A percentile compares a stretch with the other conserved stretches of the same genome.
Evolutionary conservation across 2,329 filamentous ascomycete species (phyloP).

Genomic region (Exophiala sideris): DNA sequence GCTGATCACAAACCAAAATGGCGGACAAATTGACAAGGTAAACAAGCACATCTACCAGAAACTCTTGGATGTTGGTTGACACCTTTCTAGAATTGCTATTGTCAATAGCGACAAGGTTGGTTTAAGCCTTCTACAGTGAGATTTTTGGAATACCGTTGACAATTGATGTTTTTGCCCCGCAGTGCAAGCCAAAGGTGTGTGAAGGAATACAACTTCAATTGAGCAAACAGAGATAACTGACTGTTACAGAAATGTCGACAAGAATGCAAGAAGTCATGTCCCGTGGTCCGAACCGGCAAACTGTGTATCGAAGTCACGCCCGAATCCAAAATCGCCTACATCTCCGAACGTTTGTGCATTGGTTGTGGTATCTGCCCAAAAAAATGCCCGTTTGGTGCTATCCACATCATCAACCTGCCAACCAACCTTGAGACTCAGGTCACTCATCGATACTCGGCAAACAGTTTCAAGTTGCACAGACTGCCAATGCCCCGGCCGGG

Average conservation of each 20-base stretch:
- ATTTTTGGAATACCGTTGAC: conserved; percentile 36
- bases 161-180: conserved; percentile 34
- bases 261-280: conserved; percentile 98
- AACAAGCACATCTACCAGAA: conserved; percentile 34
- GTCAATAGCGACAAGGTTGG: conserved; percentile 86
- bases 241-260: conserved; percentile 82
- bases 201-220: not conserved
- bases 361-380: conserved; percentile 99
- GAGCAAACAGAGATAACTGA: conserved; percentile 24
- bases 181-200: conserved; percentile 84
- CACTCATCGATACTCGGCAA: conserved; percentile 97
- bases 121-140: conserved; percentile 37
- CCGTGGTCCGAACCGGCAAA: conserved; percentile 95
- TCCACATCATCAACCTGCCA: conserved; percentile 99
- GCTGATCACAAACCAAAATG: conserved; percentile 55
- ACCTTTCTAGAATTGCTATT: conserved; percentile 78
- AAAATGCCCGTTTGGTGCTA: conserved; percentile 97
- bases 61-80: not conserved
- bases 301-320: conserved; percentile 91
- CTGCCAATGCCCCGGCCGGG: conserved; percentile 93
- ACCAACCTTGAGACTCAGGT: conserved; percentile 98
- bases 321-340: conserved; percentile 92
- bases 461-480: conserved; percentile 99
- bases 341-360: conserved; percentile 92
- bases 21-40: conserved; percentile 94